Evolutionary conservation across 2,329 filamentous ascomycete species (phyloP), one percentile per base, ranked within the genome.

Genomic region (Elsinoe arachidis): DNA sequence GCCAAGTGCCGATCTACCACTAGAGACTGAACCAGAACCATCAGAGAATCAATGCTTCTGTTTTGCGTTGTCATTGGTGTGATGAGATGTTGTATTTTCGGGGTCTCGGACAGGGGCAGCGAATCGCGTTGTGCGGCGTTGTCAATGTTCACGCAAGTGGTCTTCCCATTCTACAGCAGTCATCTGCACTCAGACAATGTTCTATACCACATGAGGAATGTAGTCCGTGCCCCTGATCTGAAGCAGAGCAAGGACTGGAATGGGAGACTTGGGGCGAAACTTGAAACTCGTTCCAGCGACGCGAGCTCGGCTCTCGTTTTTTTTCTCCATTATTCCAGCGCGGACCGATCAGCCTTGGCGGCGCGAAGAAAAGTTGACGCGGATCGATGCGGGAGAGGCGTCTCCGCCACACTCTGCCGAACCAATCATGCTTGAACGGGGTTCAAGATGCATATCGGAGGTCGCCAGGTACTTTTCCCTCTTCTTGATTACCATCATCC

Each of bases 1-100:
- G 46, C 46, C 46, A 51, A 51, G 46, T 39, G 49, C 49, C 34
- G 33, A 39, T 33, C 33, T 38, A 26, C 33, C 34, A 53, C 49
- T 39, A 34, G 41, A 26, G 26, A 17, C 5, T 46, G 12, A 23
- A 26, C 17, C 41, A 46, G 41, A 46, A 46, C 41, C 41, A 46
- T 9, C 41, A 23, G 41, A 23, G 41, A 46, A 46, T 46, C 41
- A 46, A 30, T 46, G 41, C 41, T 46, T 26, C 41, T 26, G 39
- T 46, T n/a, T 12, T 19, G 41, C 41, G 41, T 23, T 23, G 12
- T 23, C 19, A 19, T 46, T 3, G 17, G 41, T 46, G 41, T 46
- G 41, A 46, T 46, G 41, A 46, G 19, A 30, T 46, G 41, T 46
- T 30, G 26, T 30, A 30, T 30, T 30, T 30, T 30, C 26, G 26